Base-by-base conservation (phyloP, 2,329 filamentous ascomycete genomes). In the Triangularia setosa region DNA sequence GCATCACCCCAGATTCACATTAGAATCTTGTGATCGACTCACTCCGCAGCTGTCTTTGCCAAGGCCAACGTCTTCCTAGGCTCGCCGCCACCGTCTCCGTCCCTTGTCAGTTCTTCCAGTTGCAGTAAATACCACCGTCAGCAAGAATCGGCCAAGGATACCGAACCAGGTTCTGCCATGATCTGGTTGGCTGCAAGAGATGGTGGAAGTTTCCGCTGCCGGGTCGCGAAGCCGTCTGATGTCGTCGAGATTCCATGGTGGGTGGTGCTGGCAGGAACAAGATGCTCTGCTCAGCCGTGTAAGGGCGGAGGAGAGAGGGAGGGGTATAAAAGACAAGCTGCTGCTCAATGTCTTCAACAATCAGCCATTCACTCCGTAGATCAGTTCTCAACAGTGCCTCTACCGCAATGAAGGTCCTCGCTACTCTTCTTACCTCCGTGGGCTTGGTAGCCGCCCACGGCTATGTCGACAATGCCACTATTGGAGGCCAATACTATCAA, bases 381-480 rank as follows among this genome's bases (percentile, higher is more conserved):
- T 16, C 5, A 56, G 12, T 30, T 18, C n/a, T 35, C 16, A 5
- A 21, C 23, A 14, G 18, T 30, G 27, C 35, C 7, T 24, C 44
- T 24, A 7, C 35, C 64, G 65, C 30, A 23, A 75, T 75, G 74
- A 73, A 72, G 67, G 67, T 70, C 35, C n/a, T 76, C 65, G 52
- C 68, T 66, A 65, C 73, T 69, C 21, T 76, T 60, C 61, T 75
- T 64, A 69, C 72, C 60, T 64, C 72, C 18, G 78, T 78, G 60
- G 75, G 77, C 67, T 69, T 79, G 62, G 80, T 78, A 60, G 76
- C 79, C 27, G 81, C 77, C 56, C 83, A 85, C 66, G 83, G 83
- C 35, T 80, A 80, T 65, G 78, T 84, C 60, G 76, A 79, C 63
- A 78, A 75, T 54, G 80, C 77, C 61, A 79, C 76, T 16, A 82